Percentiles rank a stretch among this genome's conserved stretches.
phyloP scores from a whole-genome alignment of 257 asterid genomes.

The Forsythia suspensa region DNA sequence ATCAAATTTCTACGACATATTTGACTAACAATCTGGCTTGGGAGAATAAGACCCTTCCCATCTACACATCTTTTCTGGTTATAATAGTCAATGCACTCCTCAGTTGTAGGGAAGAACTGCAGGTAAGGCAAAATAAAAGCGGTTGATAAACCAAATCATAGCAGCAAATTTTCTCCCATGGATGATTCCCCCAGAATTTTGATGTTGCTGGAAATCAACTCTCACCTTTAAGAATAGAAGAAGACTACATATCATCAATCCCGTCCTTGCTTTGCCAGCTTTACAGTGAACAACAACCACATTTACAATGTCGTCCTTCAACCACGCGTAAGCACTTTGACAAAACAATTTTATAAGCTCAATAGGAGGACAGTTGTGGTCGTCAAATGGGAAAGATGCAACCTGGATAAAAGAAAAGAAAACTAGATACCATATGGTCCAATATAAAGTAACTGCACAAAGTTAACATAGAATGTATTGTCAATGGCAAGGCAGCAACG shows the following conservation, averaged over 20 bases:
- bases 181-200: conserved; percentile 20
- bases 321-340: conserved; percentile 96
- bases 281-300: conserved; percentile 99
- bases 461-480: neutral
- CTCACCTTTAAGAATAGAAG: conserved; percentile 90
- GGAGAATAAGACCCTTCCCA: conserved; percentile 92
- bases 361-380: conserved; percentile 96
- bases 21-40: conserved; percentile 91
- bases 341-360: conserved; percentile 84
- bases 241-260: conserved; percentile 95
- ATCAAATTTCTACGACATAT: conserved; percentile 20
- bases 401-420: conserved; percentile 58
- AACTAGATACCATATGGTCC: conserved; percentile 7
- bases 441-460: neutral
- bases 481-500: too few relatives aligned
- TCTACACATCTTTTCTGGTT: conserved; percentile 93
- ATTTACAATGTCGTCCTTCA: conserved; percentile 88
- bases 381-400: conserved; percentile 96
- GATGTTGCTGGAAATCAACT: conserved; percentile 18
- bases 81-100: conserved; percentile 88
- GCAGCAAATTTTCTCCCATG: conserved; percentile 16
- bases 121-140: conserved; percentile 30
- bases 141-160: conserved; percentile 18
- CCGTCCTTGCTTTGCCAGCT: conserved; percentile 99
- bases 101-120: conserved; percentile 95